A percentile compares a stretch with the other conserved stretches of the same genome.
phyloP scores from a whole-genome alignment of 495 filamentous ascomycete genomes.

The Penicilliopsis zonata region DNA sequence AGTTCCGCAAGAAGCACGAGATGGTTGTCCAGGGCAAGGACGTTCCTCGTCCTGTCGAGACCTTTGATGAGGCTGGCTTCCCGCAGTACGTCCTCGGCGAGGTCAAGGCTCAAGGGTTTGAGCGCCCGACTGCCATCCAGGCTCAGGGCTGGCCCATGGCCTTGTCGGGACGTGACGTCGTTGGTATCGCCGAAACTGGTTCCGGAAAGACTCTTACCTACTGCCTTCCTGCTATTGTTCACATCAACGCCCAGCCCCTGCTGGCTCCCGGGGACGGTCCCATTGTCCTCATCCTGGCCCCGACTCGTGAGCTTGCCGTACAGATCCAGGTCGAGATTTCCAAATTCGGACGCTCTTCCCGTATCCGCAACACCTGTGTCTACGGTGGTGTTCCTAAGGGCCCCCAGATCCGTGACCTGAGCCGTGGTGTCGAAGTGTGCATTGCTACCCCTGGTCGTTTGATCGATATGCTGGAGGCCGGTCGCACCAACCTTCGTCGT shows the following conservation, averaged over 20 bases:
- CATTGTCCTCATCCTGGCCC: slow-evolving; percentile 89
- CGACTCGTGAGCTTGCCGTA: slow-evolving; percentile 93
- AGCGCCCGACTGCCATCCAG: slow-evolving; percentile 86
- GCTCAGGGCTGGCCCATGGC: slow-evolving; percentile 99
- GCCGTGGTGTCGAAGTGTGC: slow-evolving; percentile 90
- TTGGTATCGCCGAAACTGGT: slow-evolving; percentile 98
- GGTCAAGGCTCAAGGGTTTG: slow-evolving; percentile 94
- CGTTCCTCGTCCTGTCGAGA: slow-evolving; percentile 86
- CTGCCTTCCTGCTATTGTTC: slow-evolving; percentile 95
- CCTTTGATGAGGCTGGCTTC: slow-evolving; percentile 95
- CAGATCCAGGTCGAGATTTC: slow-evolving; percentile 99
- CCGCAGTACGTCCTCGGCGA: slow-evolving; percentile 94
- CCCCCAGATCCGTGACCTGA: slow-evolving; percentile 86
- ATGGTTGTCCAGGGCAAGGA: slow-evolving; percentile 68
- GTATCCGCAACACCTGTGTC: slow-evolving; percentile 97
- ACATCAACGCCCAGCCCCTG: slow-evolving; percentile 98
- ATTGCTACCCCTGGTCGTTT: slow-evolving; percentile 96
- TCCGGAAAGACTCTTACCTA: slow-evolving; percentile 99
- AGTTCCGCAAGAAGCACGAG: slow-evolving; percentile 68
- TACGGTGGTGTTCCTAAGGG: slow-evolving; percentile 98
- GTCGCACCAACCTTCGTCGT: slow-evolving; percentile 95
- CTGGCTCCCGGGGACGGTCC: slow-evolving; percentile 94
- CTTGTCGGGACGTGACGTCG: slow-evolving; percentile 92
- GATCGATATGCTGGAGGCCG: slow-evolving; percentile 96
- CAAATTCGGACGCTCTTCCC: slow-evolving; percentile 97